These are phyloP conservation scores for Russula virescens DNA, from an alignment of 768 basidiomycete genomes.

Conservation along the genomic window DNA sequence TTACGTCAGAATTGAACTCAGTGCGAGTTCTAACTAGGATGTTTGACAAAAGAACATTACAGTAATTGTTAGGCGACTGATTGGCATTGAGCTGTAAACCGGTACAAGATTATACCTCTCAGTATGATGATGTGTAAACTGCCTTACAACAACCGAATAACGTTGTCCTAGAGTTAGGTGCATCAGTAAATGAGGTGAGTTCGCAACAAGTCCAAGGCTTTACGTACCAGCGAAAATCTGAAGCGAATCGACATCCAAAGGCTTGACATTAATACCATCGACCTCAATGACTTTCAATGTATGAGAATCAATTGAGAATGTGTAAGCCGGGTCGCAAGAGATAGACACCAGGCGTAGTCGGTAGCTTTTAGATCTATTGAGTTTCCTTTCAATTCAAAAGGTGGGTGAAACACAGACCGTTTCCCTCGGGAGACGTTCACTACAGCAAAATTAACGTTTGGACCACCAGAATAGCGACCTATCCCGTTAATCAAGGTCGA, in stretches of 20 bases:
- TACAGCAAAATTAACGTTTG: constrained; percentile 37
- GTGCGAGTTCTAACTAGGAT: background rate
- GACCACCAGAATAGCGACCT: constrained; percentile 42
- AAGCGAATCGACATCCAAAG: constrained; percentile 27
- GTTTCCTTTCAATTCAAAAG: background rate
- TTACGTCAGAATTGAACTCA: background rate
- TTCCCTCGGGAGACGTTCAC: constrained; percentile 37
- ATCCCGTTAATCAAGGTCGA: constrained; percentile 49
- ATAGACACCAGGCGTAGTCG: constrained; percentile 49
- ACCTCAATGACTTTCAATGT: constrained; percentile 30
- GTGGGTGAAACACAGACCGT: constrained; percentile 16
- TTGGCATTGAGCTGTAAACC: constrained; percentile 22
- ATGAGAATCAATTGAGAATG: constrained; percentile 29
- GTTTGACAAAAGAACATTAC: background rate
- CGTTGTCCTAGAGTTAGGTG: constrained; percentile 22
- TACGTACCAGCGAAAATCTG: constrained; percentile 26
- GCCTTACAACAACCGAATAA: constrained; percentile 29
- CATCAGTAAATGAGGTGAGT: background rate
- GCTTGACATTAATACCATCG: constrained; percentile 26
- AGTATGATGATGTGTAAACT: background rate
- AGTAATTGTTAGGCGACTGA: constrained; percentile 13
- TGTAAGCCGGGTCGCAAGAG: constrained; percentile 39
- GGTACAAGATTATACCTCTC: background rate
- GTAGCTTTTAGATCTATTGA: constrained; percentile 33
- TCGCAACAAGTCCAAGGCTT: background rate